phyloP scores from a whole-genome alignment of 129 eudicot species.

The Tanacetum coccineum region DNA sequence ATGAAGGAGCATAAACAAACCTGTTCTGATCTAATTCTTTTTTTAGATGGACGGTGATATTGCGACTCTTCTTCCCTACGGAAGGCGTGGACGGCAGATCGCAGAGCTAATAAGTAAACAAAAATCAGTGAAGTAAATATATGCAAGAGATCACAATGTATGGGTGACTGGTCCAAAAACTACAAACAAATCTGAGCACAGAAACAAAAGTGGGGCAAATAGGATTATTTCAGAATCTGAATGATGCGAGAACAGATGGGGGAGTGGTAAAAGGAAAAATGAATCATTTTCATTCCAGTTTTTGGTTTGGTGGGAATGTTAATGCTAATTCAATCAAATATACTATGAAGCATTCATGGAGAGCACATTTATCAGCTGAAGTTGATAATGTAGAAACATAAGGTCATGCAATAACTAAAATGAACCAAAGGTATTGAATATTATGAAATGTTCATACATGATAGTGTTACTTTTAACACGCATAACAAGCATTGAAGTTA shows the following conservation, averaged over 20 bases:
- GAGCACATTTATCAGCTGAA: neutral
- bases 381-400: neutral
- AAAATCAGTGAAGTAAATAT: neutral
- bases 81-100: constrained; percentile 79
- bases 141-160: neutral
- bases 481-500: too few relatives aligned
- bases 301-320: neutral
- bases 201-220: neutral
- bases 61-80: constrained; percentile 78
- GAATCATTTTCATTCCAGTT: neutral
- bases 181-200: neutral
- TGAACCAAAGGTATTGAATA: too few relatives aligned
- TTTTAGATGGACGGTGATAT: constrained; percentile 50
- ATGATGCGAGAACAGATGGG: neutral
- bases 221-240: too few relatives aligned
- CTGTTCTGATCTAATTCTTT: constrained; percentile 69
- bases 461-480: too few relatives aligned
- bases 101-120: constrained; percentile 53
- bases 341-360: neutral
- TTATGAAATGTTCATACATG: too few relatives aligned
- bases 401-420: neutral
- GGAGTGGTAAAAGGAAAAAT: neutral
- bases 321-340: too few relatives aligned
- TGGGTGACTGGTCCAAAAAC: neutral
- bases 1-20: constrained; percentile 31